Evolutionary conservation across 2,329 filamentous ascomycete species (phyloP), one percentile per base, ranked within the genome.

Genomic region (Colletotrichum liaoningense): DNA sequence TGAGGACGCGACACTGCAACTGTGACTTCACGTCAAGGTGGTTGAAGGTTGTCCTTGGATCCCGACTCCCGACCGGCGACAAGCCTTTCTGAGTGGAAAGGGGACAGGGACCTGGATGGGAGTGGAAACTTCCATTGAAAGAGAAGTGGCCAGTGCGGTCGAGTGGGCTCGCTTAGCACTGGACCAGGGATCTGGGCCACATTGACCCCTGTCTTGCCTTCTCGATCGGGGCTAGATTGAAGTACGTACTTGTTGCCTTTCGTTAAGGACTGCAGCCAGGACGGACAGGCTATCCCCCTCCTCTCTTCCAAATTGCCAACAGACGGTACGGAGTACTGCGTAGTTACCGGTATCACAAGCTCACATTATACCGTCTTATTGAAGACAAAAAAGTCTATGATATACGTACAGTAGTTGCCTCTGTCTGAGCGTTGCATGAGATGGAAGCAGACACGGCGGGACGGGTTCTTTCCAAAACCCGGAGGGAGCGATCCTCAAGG

Each of bases 101-200:
- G 54, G 38, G 19, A 26, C 33, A 63, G 14, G 38, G 59, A 12
- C 42, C 42, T 49, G n/a, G 59, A 63, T 24, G 24, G 9, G 59
- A n/a, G 16, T 30, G 24, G 38, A 54, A 30, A 30, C 42, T 49
- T 35, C 11, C 9, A 35, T 35, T 19, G 60, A 30, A 30, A 22
- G 42, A 52, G 33, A 35, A 58, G 60, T 42, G 67, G 67, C 60
- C 63, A 35, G 59, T 46, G 66, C 57, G 28, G 19, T 22, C 9
- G 11, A 56, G 11, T 63, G 55, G 19, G 46, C 38, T 70, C 46
- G 68, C 33, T 55, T 62, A 63, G 56, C 46, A 46, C 28, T 56
- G 56, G 56, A 63, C 69, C 69, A 62, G 63, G 63, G 49, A 52
- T 56, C 57, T 63, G 69, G 69, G 65, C 62, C 64, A 28, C 57